Conservation (phyloP, 2,329 filamentous ascomycete species). For the Biscogniauxia sp. region DNA sequence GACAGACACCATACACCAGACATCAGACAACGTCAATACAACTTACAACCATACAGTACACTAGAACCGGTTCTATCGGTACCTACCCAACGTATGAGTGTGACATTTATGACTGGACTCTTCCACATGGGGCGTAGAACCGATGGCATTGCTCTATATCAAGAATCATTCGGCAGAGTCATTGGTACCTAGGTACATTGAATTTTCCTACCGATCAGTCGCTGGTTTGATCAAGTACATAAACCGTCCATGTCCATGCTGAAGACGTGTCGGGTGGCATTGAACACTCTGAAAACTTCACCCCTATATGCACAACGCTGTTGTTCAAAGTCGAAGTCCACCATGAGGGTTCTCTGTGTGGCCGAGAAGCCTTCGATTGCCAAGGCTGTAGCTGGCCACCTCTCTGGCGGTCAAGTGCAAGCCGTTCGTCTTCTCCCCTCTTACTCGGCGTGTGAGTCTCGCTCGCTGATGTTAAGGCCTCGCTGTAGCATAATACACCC, state of each 20-base stretch:
- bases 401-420: constrained; percentile 72
- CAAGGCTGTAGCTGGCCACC: constrained; percentile 86
- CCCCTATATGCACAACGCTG: constrained; percentile 7
- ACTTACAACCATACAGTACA: too few relatives aligned
- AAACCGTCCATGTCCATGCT: constrained; percentile 12
- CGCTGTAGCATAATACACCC: constrained; percentile 61
- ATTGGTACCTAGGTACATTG: background rate
- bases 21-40: background rate
- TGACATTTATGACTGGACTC: background rate
- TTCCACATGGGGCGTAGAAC: background rate
- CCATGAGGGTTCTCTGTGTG: constrained; percentile 65
- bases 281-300: constrained; percentile 2
- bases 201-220: constrained; percentile 12
- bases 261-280: constrained; percentile 16
- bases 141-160: constrained; percentile 8
- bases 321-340: constrained; percentile 28
- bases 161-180: constrained; percentile 1
- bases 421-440: constrained; percentile 53
- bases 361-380: constrained; percentile 93
- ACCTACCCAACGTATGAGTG: background rate
- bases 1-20: background rate
- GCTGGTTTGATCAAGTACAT: background rate
- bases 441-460: background rate
- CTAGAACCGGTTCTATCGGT: too few relatives aligned
- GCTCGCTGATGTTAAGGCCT: constrained; percentile 10